Evolutionary conservation across 164 flowering plant species (phyloP).

Genomic region (Echeveria elegans): DNA sequence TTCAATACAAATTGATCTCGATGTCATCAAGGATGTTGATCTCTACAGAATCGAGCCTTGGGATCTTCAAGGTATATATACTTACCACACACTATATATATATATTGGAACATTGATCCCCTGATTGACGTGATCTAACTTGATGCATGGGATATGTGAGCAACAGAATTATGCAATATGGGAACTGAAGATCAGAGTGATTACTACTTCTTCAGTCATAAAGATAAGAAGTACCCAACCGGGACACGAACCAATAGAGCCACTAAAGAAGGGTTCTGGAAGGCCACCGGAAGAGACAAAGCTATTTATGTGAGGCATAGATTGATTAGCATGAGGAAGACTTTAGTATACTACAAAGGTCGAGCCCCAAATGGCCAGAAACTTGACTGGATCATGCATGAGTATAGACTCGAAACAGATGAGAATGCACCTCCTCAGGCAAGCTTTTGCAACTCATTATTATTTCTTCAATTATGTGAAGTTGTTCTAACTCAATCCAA

Average conservation of each 20-base stretch:
- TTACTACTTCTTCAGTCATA: slow-evolving; percentile 86
- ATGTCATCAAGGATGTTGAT: slow-evolving; percentile 64
- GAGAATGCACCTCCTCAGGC: slow-evolving; percentile 63
- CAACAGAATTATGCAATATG: slow-evolving; percentile 51
- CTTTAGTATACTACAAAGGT: slow-evolving; percentile 75
- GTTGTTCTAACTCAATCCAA: too few species aligned
- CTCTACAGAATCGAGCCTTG: slow-evolving; percentile 85
- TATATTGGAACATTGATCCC: neutral
- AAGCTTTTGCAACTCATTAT: slow-evolving; percentile 12
- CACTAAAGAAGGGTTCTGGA: slow-evolving; percentile 77
- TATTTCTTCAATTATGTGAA: too few species aligned
- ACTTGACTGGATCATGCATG: slow-evolving; percentile 84
- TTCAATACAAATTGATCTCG: slow-evolving; percentile 49
- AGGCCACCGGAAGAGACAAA: slow-evolving; percentile 80
- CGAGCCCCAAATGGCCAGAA: slow-evolving; percentile 76
- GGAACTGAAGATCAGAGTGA: slow-evolving; percentile 63
- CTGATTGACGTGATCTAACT: neutral
- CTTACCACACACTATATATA: neutral
- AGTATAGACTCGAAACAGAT: slow-evolving; percentile 56
- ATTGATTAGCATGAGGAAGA: slow-evolving; percentile 73
- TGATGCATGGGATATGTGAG: neutral
- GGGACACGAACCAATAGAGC: slow-evolving; percentile 76
- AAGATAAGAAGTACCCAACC: slow-evolving; percentile 73
- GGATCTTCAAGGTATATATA: slow-evolving; percentile 71
- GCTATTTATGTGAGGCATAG: slow-evolving; percentile 54